These are phyloP conservation scores for Fusarium coffeatum DNA, from an alignment of 2,329 filamentous ascomycete species.

Conservation along the genomic window DNA sequence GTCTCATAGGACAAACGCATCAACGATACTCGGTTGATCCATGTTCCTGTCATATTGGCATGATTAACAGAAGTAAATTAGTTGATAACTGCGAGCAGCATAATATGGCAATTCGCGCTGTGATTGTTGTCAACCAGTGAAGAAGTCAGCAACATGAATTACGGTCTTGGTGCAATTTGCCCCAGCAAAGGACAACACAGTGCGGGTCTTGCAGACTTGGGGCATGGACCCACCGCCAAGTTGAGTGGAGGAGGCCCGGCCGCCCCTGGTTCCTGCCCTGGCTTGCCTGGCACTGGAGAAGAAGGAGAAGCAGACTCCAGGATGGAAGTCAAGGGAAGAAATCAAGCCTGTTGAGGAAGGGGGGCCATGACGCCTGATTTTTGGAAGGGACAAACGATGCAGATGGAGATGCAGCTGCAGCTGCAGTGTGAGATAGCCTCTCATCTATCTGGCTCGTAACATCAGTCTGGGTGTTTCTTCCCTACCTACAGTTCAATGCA, in stretches of 20 bases:
- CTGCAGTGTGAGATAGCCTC: not conserved
- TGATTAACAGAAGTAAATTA: constrained; percentile 25
- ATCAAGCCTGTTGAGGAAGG: not conserved
- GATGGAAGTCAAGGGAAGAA: constrained; percentile 9
- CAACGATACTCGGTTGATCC: not conserved
- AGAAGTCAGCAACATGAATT: constrained; percentile 23
- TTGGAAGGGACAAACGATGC: constrained; percentile 6
- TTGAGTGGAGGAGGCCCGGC: constrained; percentile 28
- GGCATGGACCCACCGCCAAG: constrained; percentile 21
- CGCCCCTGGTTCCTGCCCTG: constrained; percentile 22
- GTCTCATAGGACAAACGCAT: not conserved
- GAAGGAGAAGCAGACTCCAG: constrained; percentile 15
- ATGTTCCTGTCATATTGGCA: constrained; percentile 11
- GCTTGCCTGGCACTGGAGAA: not conserved
- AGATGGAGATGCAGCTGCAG: not conserved
- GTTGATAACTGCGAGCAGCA: constrained; percentile 16
- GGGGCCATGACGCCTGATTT: not conserved
- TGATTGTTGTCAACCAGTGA: constrained; percentile 19
- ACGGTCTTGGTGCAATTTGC: constrained; percentile 32
- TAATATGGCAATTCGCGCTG: constrained; percentile 24
- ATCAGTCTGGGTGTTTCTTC: not conserved
- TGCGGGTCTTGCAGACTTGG: constrained; percentile 22
- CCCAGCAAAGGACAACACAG: constrained; percentile 32
- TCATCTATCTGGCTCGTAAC: not conserved
- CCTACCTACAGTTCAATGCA: not conserved